A percentile compares a stretch with the other conserved stretches of the same genome.
These are phyloP conservation scores for Talaromyces adpressus DNA, from an alignment of 495 filamentous ascomycete genomes.

Conservation along the genomic window DNA sequence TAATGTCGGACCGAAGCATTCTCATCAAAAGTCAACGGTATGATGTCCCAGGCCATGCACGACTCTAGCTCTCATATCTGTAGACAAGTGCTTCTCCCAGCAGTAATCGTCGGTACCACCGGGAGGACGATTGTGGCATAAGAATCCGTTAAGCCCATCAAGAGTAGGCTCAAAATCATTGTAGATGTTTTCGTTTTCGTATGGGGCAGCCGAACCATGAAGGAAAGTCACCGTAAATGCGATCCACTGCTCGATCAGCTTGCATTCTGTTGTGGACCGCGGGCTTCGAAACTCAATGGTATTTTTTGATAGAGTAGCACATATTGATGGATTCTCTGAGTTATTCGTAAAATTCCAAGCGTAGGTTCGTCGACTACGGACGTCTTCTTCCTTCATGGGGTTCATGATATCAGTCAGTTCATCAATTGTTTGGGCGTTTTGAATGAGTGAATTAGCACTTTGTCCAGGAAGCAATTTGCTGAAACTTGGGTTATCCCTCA, in stretches of 20 bases:
- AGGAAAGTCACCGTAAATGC: background rate
- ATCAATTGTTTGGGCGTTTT: background rate
- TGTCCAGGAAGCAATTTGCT: background rate
- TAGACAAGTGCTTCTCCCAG: too few species aligned
- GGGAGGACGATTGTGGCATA: too few species aligned
- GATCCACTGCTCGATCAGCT: background rate
- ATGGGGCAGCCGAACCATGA: background rate
- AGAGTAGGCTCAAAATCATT: too few species aligned
- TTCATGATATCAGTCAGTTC: background rate
- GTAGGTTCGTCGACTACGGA: background rate
- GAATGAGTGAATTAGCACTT: background rate
- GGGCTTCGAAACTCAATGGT: background rate
- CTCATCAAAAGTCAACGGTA: too few species aligned
- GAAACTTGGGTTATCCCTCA: background rate
- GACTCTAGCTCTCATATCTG: too few species aligned
- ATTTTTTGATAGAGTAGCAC: background rate
- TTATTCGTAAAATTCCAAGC: background rate
- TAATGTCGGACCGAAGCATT: too few species aligned
- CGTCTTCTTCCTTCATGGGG: background rate
- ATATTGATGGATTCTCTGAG: background rate
- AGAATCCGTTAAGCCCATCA: too few species aligned
- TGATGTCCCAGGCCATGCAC: too few species aligned
- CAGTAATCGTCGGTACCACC: too few species aligned
- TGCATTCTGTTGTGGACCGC: background rate
- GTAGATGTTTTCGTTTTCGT: too few species aligned